A percentile compares a stretch with the other conserved stretches of the same genome.
phyloP scores from a whole-genome alignment of 805 yeast genomes.

The Monosporozyma solicola region DNA sequence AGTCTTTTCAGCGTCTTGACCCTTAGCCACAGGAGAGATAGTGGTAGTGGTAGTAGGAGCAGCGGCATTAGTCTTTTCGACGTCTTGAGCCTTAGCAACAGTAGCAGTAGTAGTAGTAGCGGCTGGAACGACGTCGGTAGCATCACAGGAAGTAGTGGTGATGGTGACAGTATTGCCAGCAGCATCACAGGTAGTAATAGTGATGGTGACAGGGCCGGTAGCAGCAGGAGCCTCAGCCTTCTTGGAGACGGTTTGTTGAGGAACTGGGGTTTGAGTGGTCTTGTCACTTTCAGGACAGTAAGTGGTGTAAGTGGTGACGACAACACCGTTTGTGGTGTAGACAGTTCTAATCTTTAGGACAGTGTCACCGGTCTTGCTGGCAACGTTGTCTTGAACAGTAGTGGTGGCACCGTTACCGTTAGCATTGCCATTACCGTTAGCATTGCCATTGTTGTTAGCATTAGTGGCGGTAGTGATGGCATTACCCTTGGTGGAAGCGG shows the following conservation, averaged over 20 bases:
- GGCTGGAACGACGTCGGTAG: background rate
- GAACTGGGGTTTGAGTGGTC: background rate
- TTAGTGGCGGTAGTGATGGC: background rate
- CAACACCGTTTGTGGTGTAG: background rate
- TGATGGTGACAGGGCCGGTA: no score
- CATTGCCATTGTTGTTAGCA: background rate
- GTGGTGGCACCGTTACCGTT: background rate
- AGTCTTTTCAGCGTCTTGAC: no score
- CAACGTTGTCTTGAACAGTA: background rate
- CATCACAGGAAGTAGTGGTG: no score
- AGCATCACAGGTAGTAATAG: no score
- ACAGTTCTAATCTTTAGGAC: background rate
- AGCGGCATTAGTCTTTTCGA: background rate
- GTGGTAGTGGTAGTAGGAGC: background rate
- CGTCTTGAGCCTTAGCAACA: background rate
- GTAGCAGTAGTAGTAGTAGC: background rate
- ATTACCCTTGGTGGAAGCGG: background rate
- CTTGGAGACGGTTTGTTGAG: background rate
- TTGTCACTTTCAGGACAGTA: conserved; percentile 1
- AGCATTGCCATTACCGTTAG: background rate
- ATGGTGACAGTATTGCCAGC: no score
- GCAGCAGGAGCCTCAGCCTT: no score
- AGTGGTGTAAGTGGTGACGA: conserved; percentile 1
- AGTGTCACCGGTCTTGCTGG: background rate
- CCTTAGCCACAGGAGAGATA: conserved; percentile 10